phyloP scores from a whole-genome alignment of 306 rosid genomes.

The Quercus rubra region DNA sequence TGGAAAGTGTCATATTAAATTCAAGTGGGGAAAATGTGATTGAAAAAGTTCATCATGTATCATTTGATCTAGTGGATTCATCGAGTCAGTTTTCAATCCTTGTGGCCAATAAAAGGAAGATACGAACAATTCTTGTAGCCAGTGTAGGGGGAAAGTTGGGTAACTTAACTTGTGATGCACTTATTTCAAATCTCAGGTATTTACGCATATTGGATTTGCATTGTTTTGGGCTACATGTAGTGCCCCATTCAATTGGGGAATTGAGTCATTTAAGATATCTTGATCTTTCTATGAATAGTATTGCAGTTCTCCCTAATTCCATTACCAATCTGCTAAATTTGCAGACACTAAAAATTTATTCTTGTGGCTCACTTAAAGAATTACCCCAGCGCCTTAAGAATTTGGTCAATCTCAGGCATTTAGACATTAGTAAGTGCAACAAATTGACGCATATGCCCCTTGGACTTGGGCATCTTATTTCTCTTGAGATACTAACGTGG shows the following conservation, averaged over 20 bases:
- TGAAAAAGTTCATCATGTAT: slow-evolving; percentile 4
- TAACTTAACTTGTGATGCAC: neutral
- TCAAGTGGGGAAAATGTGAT: neutral
- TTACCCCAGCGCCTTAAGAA: slow-evolving; percentile 9
- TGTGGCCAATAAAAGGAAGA: neutral
- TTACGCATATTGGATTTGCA: slow-evolving; percentile 19
- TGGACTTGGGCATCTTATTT: neutral
- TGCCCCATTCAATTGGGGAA: slow-evolving; percentile 9
- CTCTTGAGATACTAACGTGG: neutral
- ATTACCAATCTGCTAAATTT: slow-evolving; percentile 14
- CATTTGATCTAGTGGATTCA: neutral
- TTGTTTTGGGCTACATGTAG: neutral
- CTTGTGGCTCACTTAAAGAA: neutral
- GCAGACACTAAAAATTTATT: slow-evolving; percentile 18
- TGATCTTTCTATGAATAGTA: neutral
- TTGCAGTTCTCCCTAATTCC: slow-evolving; percentile 14
- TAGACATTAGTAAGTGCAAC: neutral
- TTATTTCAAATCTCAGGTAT: neutral
- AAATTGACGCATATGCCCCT: slow-evolving; percentile 3
- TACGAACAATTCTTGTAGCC: slow-evolving; percentile 6
- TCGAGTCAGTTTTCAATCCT: neutral
- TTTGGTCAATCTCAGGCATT: slow-evolving; percentile 16
- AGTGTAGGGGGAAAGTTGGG: neutral
- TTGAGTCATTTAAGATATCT: slow-evolving; percentile 9
- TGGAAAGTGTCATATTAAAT: neutral